Base-by-base conservation (phyloP, 2,329 filamentous ascomycete species). In the Phialophora verrucosa region DNA sequence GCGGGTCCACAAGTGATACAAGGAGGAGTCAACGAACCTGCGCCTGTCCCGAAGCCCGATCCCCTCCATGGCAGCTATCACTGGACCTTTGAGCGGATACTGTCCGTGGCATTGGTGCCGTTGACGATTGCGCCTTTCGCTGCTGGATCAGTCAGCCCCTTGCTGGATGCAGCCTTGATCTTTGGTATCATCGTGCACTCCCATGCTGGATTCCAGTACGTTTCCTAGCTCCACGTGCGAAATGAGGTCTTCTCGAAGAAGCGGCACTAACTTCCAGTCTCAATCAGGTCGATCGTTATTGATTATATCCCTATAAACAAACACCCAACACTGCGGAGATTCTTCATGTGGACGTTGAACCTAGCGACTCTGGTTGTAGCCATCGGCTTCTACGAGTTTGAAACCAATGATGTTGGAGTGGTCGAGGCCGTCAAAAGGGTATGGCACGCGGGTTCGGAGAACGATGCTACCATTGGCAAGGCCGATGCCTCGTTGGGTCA, bases 321-420 rank as follows among this genome's bases (percentile, higher is more conserved):
- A 74, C 85, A 91, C 72, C 91, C 93, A 59, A 87, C 85, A 71
- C 80, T 87, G 67, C 87, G 87, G 77, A 88, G 87, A 76, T 62
- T 83, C n/a, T 84, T 89, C 77, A 87, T 86, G 79, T 98, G 93
- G 93, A 83, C 84, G 44, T 87, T 98, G 70, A 93, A 93, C 75
- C 81, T 84, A 54, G 89, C 87, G 67, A 97, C 96, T 11, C 83
- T 94, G 65, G 83, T 92, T 60, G 91, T 93, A 69, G 93, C 91
- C 59, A 85, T 97, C 71, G 93, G 93, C 65, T 85, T 98, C 75
- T 99, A 99, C 82, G 94, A 98, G 81, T 98, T 98, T 75, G 95
- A 99, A 88, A 99, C 95, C 35, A 98, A 97, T 77, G 95, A 99
- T 73, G 92, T 99, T 60, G 95, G 95, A 72, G 79, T 99, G 67